Percentiles rank a stretch among this genome's conserved stretches.
Evolutionary conservation across 2,329 filamentous ascomycete species (phyloP).

Genomic region (Venturiaceae sp.): DNA sequence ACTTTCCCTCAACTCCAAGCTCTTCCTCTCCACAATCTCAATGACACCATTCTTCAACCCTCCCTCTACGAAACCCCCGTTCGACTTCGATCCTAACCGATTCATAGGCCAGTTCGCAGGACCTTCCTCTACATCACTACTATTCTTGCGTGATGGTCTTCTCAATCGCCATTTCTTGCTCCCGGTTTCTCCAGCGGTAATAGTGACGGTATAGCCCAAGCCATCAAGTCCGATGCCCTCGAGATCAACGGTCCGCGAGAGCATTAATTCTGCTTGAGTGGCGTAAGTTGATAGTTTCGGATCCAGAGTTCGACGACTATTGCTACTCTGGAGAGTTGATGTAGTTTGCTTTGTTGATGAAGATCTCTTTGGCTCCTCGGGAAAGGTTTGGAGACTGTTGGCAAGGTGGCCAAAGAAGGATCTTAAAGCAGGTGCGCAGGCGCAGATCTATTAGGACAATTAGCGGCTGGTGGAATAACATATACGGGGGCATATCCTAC

Average conservation of each 20-base stretch:
- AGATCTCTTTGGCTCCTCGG: neutral
- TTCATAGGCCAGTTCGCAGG: neutral
- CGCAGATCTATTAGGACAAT: slow-evolving; percentile 5
- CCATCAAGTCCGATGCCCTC: slow-evolving; percentile 7
- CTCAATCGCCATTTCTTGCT: neutral
- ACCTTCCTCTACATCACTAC: neutral
- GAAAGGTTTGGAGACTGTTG: neutral
- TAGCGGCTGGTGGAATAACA: neutral
- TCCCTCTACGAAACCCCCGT: neutral
- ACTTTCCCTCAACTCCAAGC: neutral
- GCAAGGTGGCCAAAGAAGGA: slow-evolving; percentile 3
- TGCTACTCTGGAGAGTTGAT: neutral
- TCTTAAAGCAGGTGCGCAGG: slow-evolving; percentile 8
- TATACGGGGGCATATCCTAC: slow-evolving; percentile 18
- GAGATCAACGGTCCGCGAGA: neutral
- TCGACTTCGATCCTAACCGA: neutral
- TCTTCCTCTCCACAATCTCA: neutral
- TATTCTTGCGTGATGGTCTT: neutral
- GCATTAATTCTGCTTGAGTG: neutral
- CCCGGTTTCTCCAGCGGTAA: neutral
- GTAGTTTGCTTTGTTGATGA: neutral
- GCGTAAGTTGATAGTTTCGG: neutral
- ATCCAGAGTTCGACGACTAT: neutral
- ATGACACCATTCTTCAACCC: neutral
- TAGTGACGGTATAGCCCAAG: slow-evolving; percentile 6